Base-by-base conservation (phyloP, 2,329 filamentous ascomycete species). In the Colletotrichum aenigma region DNA sequence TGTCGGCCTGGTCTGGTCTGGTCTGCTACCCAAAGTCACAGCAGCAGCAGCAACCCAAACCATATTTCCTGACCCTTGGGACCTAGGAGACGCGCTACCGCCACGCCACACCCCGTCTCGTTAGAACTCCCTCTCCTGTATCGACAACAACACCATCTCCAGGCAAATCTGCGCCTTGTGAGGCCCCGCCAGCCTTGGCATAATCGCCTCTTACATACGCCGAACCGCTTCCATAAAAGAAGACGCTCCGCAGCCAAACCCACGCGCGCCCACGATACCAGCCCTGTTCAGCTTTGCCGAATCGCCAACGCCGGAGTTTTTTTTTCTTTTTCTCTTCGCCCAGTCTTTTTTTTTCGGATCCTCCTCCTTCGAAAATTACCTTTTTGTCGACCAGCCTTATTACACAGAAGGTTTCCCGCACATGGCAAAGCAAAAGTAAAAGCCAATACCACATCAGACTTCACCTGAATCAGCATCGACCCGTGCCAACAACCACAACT, bases 181-280 rank as follows among this genome's bases (percentile, higher is more conserved):
- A 75, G 56, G 68, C 62, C 56, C 73, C 38, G 62, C 56, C 71
- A 64, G 62, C 26, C 73, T 75, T 75, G 73, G 73, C 73, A 55
- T 43, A 73, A 68, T 64, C n/a, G 70, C 73, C 69, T 73, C 69
- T 55, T 73, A 62, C 56, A 72, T 43, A 67, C 38, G 43, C 56
- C 28, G 24, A 32, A 36, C 64, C 38, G 38, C 64, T 68, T 48
- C 43, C 64, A 73, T 73, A 68, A 67, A 61, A 73, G 70, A 67
- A 67, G 69, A 52, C 36, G 24, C 62, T 66, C 56, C 15, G 67
- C 73, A 66, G 8, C 7, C 61, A n/a, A 13, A n/a, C 43, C n/a
- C 68, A 30, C 62, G 55, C 61, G 61, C 61, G 62, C 32, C 36
- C 48, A 58, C 62, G 10, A 72, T 69, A 36, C 61, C 69, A 28